These are phyloP conservation scores for Protomyces arabidopsidicola DNA, from an alignment of 1,139 yeast species.

Conservation along the genomic window DNA sequence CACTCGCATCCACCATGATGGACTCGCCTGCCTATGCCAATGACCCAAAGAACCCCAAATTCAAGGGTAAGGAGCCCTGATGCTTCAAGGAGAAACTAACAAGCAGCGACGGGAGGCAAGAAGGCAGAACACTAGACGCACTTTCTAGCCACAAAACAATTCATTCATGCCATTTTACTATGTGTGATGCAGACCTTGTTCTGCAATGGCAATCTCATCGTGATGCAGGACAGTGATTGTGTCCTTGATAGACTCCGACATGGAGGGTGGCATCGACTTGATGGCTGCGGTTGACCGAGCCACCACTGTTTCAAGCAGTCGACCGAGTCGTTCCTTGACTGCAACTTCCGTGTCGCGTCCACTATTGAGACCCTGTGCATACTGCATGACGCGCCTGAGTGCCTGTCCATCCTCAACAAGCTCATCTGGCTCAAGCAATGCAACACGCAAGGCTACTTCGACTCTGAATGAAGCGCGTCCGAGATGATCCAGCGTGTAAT, in stretches of 20 bases:
- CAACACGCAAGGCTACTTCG: conserved; percentile 21
- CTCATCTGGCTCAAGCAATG: neutral
- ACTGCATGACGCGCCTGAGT: neutral
- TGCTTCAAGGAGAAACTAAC: neutral
- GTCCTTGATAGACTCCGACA: neutral
- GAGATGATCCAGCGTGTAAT: conserved; percentile 15
- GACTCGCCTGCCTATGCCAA: conserved; percentile 55
- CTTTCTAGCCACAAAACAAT: neutral
- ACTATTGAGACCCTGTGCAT: neutral
- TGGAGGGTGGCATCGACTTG: neutral
- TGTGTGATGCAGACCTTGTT: neutral
- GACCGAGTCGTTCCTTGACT: neutral
- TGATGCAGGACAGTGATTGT: neutral
- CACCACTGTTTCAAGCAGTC: neutral
- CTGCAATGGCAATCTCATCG: neutral
- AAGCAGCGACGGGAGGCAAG: neutral
- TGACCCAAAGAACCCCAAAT: conserved; percentile 69
- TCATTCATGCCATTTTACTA: neutral
- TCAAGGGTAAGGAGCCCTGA: conserved; percentile 36
- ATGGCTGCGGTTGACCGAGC: neutral
- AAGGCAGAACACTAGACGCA: neutral
- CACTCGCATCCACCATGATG: conserved; percentile 51
- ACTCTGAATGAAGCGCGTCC: conserved; percentile 26
- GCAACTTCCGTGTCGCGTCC: neutral
- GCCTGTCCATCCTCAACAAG: neutral